Evolutionary conservation across 2,329 filamentous ascomycete species (phyloP), one percentile per base, ranked within the genome.

Genomic region (Colletotrichum sp.): DNA sequence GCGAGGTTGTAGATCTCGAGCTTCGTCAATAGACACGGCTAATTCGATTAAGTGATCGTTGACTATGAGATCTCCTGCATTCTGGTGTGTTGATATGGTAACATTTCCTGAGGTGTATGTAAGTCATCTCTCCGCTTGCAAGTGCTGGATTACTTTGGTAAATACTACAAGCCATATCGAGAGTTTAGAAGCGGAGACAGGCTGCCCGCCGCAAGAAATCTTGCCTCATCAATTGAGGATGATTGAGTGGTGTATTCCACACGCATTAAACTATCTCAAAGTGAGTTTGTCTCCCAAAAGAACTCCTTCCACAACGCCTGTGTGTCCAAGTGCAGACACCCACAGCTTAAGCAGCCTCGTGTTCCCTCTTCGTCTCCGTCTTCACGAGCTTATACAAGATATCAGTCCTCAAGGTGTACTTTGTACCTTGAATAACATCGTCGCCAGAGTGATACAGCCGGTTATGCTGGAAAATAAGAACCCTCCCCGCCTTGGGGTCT

Each of bases 381-480:
- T 71, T 67, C 24, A 65, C 33, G 1, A 74, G 36, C 54, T 66
- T 59, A 15, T 89, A 90, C 80, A 91, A 80, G 62, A 91, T 84
- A 76, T 91, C 89, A 16, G 86, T 88, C 74, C 90, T 83, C 81
- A 91, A 84, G 7, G 88, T 90, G 77, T 89, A 91, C 83, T 92
- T 92, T 6, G 81, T 81, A 0, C 90, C 90, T 16, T 79, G 77
- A 11, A 80, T 76, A 1, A 92, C 90, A 27, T 85, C 82, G 69
- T 89, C 88, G 1, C 90, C 90, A 38, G 87, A 87, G 77, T 92
- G 90, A 21, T 84, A 80, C 11, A 92, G 80, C 3, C 83, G 76
- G 3, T 78, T 76, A 75, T 92, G 90, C 79, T 92, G 90, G 76
- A 92, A 92, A 62, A 92, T 87, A 43, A 92, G 81, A 3, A 91